A percentile compares a stretch with the other conserved stretches of the same genome.
Conservation (phyloP, 2,329 filamentous ascomycete species). For the Aspergillus quadrilineatus region DNA sequence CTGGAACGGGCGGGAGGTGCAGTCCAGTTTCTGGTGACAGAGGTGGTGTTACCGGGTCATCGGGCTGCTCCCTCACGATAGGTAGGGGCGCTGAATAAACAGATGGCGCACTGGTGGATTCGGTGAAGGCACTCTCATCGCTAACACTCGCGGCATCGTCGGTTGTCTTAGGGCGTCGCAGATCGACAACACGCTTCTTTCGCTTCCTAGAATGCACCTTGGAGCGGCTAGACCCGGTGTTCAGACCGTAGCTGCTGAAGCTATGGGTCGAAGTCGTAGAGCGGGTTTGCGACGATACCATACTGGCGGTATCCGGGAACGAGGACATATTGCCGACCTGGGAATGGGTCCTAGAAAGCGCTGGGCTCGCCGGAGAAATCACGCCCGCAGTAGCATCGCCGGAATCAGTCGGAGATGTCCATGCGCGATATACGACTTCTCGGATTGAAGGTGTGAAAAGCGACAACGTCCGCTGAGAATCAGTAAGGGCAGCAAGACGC, state of each 20-base stretch:
- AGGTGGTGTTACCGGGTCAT: conserved; percentile 55
- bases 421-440: conserved; percentile 88
- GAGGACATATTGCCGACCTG: conserved; percentile 67
- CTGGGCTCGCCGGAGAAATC: conserved; percentile 46
- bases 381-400: conserved; percentile 53
- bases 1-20: conserved; percentile 35
- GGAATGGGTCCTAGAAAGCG: conserved; percentile 64
- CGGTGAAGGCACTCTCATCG: conserved; percentile 43
- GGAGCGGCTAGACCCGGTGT: conserved; percentile 41
- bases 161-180: conserved; percentile 43
- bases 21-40: conserved; percentile 44
- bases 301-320: conserved; percentile 69
- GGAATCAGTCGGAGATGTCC: conserved; percentile 76
- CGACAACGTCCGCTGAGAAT: conserved; percentile 86
- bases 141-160: conserved; percentile 44
- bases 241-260: conserved; percentile 42
- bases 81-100: conserved; percentile 55
- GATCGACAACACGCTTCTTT: conserved; percentile 51
- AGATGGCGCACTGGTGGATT: conserved; percentile 46
- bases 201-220: conserved; percentile 45
- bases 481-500: conserved; percentile 75
- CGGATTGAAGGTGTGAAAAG: conserved; percentile 88
- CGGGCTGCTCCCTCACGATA: conserved; percentile 60
- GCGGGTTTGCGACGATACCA: conserved; percentile 65
- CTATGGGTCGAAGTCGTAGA: conserved; percentile 35